Percentiles rank a stretch among this genome's conserved stretches.
Evolutionary conservation across 805 yeast genomes (phyloP).

Genomic region (Yamadazyma tumulicola): DNA sequence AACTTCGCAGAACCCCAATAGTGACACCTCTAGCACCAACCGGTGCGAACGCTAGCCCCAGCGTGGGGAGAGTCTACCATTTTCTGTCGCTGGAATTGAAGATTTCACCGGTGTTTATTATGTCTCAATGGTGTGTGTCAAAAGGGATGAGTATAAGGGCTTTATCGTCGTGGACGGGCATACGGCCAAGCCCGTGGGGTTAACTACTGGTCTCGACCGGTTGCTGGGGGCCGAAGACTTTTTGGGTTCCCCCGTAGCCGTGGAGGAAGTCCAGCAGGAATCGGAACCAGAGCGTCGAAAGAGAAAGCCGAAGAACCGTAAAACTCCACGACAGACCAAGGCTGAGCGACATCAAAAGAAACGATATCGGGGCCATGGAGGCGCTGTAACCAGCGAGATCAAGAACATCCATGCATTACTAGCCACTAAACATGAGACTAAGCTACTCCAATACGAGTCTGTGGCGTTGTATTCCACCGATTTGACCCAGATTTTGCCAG

Average conservation of each 20-base stretch:
- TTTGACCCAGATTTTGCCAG: conserved; percentile 52
- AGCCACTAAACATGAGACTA: conserved; percentile 13
- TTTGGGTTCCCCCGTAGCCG: no score
- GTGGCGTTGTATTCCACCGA: conserved; percentile 59
- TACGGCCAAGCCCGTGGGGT: conserved; percentile 2
- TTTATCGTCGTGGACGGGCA: conserved; percentile 9
- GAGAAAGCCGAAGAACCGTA: conserved; percentile 8
- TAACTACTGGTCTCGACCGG: conserved; percentile 13
- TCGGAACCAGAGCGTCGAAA: conserved; percentile 2
- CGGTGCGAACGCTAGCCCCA: no score
- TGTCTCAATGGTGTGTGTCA: not conserved
- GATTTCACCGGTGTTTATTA: no score
- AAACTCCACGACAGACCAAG: conserved; percentile 10
- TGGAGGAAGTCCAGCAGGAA: conserved; percentile 1
- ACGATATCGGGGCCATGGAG: conserved; percentile 2
- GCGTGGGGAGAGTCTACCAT: no score
- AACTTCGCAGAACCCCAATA: no score
- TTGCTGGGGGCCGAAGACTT: no score
- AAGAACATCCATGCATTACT: conserved; percentile 18
- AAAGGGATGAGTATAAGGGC: conserved; percentile 12
- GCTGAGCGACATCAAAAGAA: conserved; percentile 8
- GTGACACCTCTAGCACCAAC: not conserved
- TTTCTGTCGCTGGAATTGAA: no score
- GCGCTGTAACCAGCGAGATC: conserved; percentile 14
- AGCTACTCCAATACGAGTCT: conserved; percentile 50